Evolutionary conservation across 495 filamentous ascomycete genomes (phyloP).

Genomic region (Aspergillus coremiiformis): DNA sequence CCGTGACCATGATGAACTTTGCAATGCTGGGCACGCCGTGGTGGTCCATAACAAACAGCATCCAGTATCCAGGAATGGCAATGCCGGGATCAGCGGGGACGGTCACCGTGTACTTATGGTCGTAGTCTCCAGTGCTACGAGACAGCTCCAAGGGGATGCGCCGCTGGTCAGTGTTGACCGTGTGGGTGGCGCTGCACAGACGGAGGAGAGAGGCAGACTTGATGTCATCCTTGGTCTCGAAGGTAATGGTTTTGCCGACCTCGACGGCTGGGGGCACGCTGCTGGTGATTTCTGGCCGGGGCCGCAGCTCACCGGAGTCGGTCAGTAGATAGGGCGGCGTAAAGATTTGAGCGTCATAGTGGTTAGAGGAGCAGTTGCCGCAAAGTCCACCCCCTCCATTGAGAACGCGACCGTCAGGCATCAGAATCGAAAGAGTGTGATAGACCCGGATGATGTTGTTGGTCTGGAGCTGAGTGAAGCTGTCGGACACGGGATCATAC

Average conservation of each 20-base stretch:
- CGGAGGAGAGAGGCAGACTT: slow-evolving; percentile 33
- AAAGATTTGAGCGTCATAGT: slow-evolving; percentile 53
- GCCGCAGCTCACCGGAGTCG: slow-evolving; percentile 31
- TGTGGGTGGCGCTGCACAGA: slow-evolving; percentile 45
- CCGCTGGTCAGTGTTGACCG: slow-evolving; percentile 54
- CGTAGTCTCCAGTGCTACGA: not conserved
- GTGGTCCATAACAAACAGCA: slow-evolving; percentile 5
- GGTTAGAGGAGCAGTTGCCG: slow-evolving; percentile 44
- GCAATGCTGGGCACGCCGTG: slow-evolving; percentile 1
- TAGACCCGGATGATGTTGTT: slow-evolving; percentile 47
- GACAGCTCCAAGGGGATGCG: slow-evolving; percentile 35
- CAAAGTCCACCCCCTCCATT: slow-evolving; percentile 52
- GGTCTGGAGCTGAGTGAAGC: slow-evolving; percentile 28
- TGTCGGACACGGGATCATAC: slow-evolving; percentile 39
- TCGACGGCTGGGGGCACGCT: too few species aligned
- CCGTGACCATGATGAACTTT: not conserved
- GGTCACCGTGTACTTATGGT: slow-evolving; percentile 22
- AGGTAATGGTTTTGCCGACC: too few species aligned
- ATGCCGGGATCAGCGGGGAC: slow-evolving; percentile 49
- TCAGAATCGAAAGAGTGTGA: slow-evolving; percentile 47
- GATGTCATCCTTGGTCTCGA: slow-evolving; percentile 7
- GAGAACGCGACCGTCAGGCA: slow-evolving; percentile 49
- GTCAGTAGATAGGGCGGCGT: slow-evolving; percentile 48
- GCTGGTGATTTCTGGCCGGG: slow-evolving; percentile 34
- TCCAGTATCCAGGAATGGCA: slow-evolving; percentile 5